A percentile compares a stretch with the other conserved stretches of the same genome.
Evolutionary conservation across 2,329 filamentous ascomycete species (phyloP).

Genomic region (Calonectria naviculata): DNA sequence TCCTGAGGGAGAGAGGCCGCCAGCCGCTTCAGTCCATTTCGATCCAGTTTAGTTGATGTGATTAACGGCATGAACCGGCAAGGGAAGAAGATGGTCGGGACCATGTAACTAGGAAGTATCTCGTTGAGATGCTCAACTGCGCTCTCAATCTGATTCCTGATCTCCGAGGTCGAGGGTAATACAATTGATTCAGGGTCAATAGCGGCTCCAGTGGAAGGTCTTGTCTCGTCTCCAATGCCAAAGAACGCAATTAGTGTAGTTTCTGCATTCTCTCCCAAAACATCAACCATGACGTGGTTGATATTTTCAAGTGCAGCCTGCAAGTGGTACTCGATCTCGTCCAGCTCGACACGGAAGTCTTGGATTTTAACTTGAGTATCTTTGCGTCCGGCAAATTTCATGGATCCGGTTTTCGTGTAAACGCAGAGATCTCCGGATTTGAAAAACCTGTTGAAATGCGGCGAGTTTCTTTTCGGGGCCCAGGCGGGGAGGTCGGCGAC

Average conservation of each 20-base stretch:
- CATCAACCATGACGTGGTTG: not conserved
- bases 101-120: conserved; percentile 28
- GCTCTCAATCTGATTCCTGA: not conserved
- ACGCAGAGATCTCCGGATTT: conserved; percentile 38
- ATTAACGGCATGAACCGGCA: conserved; percentile 20
- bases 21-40: conserved; percentile 18
- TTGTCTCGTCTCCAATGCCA: not conserved
- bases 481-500: conserved; percentile 40
- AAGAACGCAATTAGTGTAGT: not conserved
- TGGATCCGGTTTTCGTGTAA: conserved; percentile 45
- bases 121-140: not conserved
- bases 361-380: conserved; percentile 66
- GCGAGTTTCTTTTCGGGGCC: conserved; percentile 25
- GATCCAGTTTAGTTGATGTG: conserved; percentile 24
- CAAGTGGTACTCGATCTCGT: conserved; percentile 25
- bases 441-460: conserved; percentile 22
- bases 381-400: conserved; percentile 59
- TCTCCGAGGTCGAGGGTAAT: not conserved
- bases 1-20: conserved; percentile 12
- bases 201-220: not conserved
- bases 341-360: conserved; percentile 63
- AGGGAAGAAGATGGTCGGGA: conserved; percentile 27
- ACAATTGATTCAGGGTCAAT: not conserved
- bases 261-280: not conserved
- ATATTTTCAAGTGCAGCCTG: not conserved